Conservation (phyloP, 805 yeast species). For the Lachancea lanzarotensis region DNA sequence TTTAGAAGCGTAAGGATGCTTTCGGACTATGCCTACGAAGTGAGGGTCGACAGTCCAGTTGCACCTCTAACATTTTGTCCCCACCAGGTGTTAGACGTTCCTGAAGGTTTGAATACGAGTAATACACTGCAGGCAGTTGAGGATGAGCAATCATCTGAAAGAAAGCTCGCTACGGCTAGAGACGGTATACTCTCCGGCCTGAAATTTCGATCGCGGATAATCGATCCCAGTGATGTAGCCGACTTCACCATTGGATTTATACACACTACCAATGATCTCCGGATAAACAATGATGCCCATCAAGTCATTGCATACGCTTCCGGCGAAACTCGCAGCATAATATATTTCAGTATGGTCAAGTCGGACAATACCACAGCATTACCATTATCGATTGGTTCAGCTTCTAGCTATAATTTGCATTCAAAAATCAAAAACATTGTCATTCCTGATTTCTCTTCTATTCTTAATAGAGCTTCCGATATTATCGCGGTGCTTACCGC, state of each 20-base stretch:
- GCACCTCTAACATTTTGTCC: conserved; percentile 22
- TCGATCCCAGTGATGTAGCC: conserved; percentile 22
- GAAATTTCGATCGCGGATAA: background rate
- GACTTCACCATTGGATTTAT: conserved; percentile 14
- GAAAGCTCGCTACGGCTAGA: background rate
- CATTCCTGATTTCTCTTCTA: conserved; percentile 24
- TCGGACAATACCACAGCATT: background rate
- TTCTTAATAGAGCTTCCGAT: conserved; percentile 23
- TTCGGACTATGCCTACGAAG: conserved; percentile 15
- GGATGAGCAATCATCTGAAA: background rate
- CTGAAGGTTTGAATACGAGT: background rate
- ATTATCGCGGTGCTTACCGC: conserved; percentile 36
- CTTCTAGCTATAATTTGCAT: conserved; percentile 22
- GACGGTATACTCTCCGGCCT: background rate
- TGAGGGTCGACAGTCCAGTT: conserved; percentile 8
- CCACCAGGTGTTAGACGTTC: conserved; percentile 11
- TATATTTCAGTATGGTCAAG: conserved; percentile 13
- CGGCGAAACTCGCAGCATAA: conserved; percentile 17
- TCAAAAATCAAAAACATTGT: conserved; percentile 39
- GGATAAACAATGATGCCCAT: conserved; percentile 18
- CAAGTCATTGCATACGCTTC: conserved; percentile 19
- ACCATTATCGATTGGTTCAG: background rate
- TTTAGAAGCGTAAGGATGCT: conserved; percentile 15
- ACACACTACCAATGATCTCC: conserved; percentile 22
- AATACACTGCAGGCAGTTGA: background rate